phyloP scores from a whole-genome alignment of 805 yeast genomes.

The Zygosaccharomyces siamensis region DNA sequence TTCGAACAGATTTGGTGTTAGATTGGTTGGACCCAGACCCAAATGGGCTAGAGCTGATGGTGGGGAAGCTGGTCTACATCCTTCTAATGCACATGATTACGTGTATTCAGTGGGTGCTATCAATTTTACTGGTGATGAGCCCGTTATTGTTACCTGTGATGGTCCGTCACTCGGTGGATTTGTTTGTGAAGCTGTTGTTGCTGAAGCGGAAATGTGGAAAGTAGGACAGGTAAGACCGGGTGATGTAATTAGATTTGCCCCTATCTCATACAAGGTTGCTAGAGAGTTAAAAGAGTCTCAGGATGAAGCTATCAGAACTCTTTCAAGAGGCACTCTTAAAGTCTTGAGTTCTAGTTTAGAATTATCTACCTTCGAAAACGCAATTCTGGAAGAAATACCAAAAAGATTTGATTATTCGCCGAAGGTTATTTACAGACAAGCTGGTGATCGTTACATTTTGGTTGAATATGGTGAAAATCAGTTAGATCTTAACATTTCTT shows the following conservation, averaged over 20 bases:
- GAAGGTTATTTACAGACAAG: conserved; percentile 82
- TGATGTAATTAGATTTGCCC: conserved; percentile 74
- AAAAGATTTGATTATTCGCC: conserved; percentile 52
- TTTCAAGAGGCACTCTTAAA: conserved; percentile 15
- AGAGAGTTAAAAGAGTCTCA: conserved; percentile 55
- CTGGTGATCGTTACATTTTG: conserved; percentile 90
- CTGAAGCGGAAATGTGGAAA: conserved; percentile 97
- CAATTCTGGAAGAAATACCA: conserved; percentile 56
- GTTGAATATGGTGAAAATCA: conserved; percentile 89
- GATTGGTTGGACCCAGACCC: conserved; percentile 93
- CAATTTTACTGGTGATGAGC: conserved; percentile 98
- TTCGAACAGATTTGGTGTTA: conserved; percentile 93
- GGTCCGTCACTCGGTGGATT: conserved; percentile 98
- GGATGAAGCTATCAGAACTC: conserved; percentile 46
- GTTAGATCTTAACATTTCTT: conserved; percentile 79
- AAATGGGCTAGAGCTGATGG: conserved; percentile 95
- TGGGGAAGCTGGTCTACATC: conserved; percentile 97
- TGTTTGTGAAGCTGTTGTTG: conserved; percentile 93
- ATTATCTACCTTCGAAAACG: conserved; percentile 52
- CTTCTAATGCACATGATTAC: conserved; percentile 97
- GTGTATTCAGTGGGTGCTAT: conserved; percentile 95
- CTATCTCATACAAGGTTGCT: conserved; percentile 67
- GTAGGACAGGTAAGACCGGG: conserved; percentile 98
- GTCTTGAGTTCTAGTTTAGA: conserved; percentile 32
- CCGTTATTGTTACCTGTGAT: conserved; percentile 93